Conservation (phyloP, 2,329 filamentous ascomycete genomes). For the Curvularia spicifera region DNA sequence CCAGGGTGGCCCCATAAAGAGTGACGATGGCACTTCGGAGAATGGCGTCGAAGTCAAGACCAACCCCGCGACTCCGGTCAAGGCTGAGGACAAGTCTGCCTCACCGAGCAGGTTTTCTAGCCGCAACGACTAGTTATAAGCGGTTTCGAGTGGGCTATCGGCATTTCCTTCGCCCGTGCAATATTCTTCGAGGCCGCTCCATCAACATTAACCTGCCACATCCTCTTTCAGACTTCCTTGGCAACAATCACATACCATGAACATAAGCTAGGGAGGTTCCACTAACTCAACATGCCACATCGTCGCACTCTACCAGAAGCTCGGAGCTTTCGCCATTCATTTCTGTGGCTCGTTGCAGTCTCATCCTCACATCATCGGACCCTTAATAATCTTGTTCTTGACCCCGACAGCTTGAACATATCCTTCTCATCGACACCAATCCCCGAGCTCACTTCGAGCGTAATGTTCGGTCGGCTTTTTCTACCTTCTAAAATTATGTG, state of each 20-base stretch:
- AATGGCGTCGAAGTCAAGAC: conserved; percentile 40
- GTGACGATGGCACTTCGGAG: conserved; percentile 40
- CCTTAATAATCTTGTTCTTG: conserved; percentile 31
- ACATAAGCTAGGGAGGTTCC: conserved; percentile 23
- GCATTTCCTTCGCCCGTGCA: conserved; percentile 29
- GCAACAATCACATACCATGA: conserved; percentile 24
- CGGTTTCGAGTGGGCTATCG: conserved; percentile 12
- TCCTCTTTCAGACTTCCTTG: conserved; percentile 29
- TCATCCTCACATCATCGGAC: conserved; percentile 21
- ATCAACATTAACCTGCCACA: conserved; percentile 33
- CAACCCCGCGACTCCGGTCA: conserved; percentile 46
- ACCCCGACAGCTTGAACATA: conserved; percentile 26
- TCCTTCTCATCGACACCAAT: conserved; percentile 25
- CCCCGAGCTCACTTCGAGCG: conserved; percentile 19
- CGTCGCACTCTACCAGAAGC: conserved; percentile 9
- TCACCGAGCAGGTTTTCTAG: conserved; percentile 34
- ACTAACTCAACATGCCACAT: conserved; percentile 21
- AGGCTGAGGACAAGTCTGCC: conserved; percentile 32
- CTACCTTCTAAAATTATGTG: conserved; percentile 38
- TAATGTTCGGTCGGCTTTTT: conserved; percentile 22
- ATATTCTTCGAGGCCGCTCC: conserved; percentile 43
- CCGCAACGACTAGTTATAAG: conserved; percentile 36
- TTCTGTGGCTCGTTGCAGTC: conserved; percentile 17
- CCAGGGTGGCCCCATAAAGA: conserved; percentile 35
- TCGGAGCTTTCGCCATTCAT: conserved; percentile 24